Conservation (phyloP, 768 basidiomycete genomes). For the Boletus subparvulus region DNA sequence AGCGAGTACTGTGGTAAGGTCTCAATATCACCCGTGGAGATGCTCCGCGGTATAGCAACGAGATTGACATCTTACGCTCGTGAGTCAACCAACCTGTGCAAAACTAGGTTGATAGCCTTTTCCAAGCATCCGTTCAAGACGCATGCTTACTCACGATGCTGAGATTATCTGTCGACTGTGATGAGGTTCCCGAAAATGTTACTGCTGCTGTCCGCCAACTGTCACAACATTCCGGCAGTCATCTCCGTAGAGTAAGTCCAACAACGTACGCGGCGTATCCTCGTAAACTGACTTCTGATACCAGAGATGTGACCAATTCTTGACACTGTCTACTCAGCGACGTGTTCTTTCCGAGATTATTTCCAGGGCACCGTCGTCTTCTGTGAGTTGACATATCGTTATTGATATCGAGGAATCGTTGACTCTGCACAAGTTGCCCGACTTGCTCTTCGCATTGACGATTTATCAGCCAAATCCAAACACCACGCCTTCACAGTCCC, state of each 20-base stretch:
- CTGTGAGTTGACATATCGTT: conserved; percentile 42
- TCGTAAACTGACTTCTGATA: conserved; percentile 6
- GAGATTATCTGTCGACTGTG: conserved; percentile 59
- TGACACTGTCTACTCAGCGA: conserved; percentile 46
- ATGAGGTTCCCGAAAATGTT: conserved; percentile 49
- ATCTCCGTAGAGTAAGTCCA: conserved; percentile 56
- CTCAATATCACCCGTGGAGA: conserved; percentile 47
- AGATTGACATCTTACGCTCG: conserved; percentile 44
- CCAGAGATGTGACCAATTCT: conserved; percentile 73
- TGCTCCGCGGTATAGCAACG: conserved; percentile 46
- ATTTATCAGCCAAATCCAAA: conserved; percentile 23
- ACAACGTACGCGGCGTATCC: not conserved
- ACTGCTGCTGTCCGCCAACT: conserved; percentile 43
- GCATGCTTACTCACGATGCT: conserved; percentile 71
- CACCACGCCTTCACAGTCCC: conserved; percentile 3
- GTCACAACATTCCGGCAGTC: conserved; percentile 45
- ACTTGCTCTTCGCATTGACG: conserved; percentile 57
- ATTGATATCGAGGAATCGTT: conserved; percentile 3
- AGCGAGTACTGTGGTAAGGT: conserved; percentile 56
- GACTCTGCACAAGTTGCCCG: conserved; percentile 57
- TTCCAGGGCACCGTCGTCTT: conserved; percentile 48
- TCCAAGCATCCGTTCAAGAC: conserved; percentile 68
- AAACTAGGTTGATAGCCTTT: conserved; percentile 1
- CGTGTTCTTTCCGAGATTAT: conserved; percentile 48
- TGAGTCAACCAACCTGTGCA: conserved; percentile 34